Evolutionary conservation across 2,329 filamentous ascomycete species (phyloP), one percentile per base, ranked within the genome.

Genomic region (Pseudogymnoascus sp.): DNA sequence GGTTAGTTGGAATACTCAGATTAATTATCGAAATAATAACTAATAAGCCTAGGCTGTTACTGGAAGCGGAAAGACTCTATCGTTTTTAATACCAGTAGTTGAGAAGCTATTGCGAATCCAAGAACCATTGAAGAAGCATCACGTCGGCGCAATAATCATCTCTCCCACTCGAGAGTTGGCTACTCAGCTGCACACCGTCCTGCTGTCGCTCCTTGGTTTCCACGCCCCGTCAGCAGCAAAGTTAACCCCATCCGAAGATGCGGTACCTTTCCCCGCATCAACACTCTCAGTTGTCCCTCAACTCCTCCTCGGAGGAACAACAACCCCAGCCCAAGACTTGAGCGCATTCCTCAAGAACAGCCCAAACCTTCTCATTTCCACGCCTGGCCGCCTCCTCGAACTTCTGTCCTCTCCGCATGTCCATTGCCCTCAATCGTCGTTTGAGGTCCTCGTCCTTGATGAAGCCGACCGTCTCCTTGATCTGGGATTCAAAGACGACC

Each of bases 91-190:
- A 56, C 92, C 92, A 1, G 79, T 95, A 3, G 83, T 95, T 23
- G 89, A 96, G 75, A 89, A 90, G 69, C 80, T 97, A 53, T 78
- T 97, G 65, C 86, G 89, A 67, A 77, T 90, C 28, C 87, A 92
- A 65, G 90, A 93, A 65, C 89, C 91, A 2, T 86, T 91, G 35
- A 96, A 94, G 76, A 91, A 89, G 71, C 89, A 96, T 74, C 91
- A 97, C 73, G 84, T 99, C 65, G 90, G 88, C 65, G 91, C 90
- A 67, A 94, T 99, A 66, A 87, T 99, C 69, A 87, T 99, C 65
- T 93, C 92, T 14, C 94, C 94, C 0, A 99, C 91, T 1, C 86
- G 94, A 75, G 94, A 99, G 76, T 82, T 99, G 60, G 93, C 94
- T 1, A 86, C 85, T 1, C 94, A 99, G 74, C 97, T 97, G 62